Percentiles rank a stretch among this genome's conserved stretches.
These are phyloP conservation scores for Metarhizium rileyi DNA, from an alignment of 2,329 filamentous ascomycete genomes.

Conservation along the genomic window DNA sequence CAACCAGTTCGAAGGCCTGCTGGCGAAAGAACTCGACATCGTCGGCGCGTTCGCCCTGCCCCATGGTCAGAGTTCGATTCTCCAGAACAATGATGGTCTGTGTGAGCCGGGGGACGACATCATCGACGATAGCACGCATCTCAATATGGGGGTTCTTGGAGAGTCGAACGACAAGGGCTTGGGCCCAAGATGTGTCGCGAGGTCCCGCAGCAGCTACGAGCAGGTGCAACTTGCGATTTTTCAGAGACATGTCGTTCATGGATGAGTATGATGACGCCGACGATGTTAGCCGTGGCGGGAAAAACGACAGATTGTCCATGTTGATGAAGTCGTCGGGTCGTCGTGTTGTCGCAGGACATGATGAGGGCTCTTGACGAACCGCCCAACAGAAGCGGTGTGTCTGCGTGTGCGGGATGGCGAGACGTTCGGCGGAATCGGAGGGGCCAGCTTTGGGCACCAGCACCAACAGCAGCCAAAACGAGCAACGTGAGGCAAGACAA, in stretches of 20 bases:
- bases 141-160: slow-evolving; percentile 55
- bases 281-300: slow-evolving; percentile 21
- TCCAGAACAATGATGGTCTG: slow-evolving; percentile 53
- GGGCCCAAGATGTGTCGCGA: slow-evolving; percentile 55
- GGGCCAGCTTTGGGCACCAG: slow-evolving; percentile 1
- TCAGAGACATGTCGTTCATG: slow-evolving; percentile 24
- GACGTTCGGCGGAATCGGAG: neutral
- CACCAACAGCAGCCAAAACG: neutral
- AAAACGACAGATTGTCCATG: slow-evolving; percentile 24
- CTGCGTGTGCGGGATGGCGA: neutral
- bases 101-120: slow-evolving; percentile 51
- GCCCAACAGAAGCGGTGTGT: neutral
- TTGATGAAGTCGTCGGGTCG: slow-evolving; percentile 16
- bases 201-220: slow-evolving; percentile 58
- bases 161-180: slow-evolving; percentile 55
- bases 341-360: slow-evolving; percentile 19
- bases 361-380: slow-evolving; percentile 8
- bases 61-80: slow-evolving; percentile 35
- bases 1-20: slow-evolving; percentile 57
- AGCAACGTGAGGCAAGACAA: no score
- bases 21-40: slow-evolving; percentile 42
- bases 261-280: slow-evolving; percentile 25
- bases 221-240: slow-evolving; percentile 43
- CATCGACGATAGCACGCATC: slow-evolving; percentile 53
- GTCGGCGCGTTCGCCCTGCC: slow-evolving; percentile 26